These are phyloP conservation scores for Mortierella claussenii DNA, from an alignment of 192 early-diverging fungal species.

Conservation along the genomic window DNA sequence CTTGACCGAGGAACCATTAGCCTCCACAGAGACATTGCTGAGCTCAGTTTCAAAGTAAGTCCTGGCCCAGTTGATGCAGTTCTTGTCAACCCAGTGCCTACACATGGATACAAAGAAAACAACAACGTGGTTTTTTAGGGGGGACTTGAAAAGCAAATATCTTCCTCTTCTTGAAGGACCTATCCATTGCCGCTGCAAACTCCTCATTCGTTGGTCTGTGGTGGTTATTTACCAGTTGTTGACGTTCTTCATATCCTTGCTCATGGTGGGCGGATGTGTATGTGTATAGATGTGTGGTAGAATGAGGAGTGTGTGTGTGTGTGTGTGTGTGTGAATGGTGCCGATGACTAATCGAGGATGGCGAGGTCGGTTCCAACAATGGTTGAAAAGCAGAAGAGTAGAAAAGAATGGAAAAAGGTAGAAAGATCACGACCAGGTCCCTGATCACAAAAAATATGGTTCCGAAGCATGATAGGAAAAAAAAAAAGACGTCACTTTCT, in stretches of 20 bases:
- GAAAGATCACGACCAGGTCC: no score
- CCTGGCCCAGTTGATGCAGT: constrained; percentile 93
- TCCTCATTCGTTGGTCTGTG: no score
- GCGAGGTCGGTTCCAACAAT: neutral
- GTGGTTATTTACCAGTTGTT: constrained; percentile 56
- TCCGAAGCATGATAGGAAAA: no score
- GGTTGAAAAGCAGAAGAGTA: constrained; percentile 1
- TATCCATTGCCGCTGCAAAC: no score
- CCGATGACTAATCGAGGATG: constrained; percentile 14
- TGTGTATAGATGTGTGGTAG: no score
- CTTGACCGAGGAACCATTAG: constrained; percentile 65
- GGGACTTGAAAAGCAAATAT: neutral
- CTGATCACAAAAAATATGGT: constrained; percentile 12
- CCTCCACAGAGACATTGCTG: constrained; percentile 60
- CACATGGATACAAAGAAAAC: neutral
- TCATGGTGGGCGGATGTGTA: constrained; percentile 24
- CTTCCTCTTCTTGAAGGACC: no score
- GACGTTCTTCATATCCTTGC: constrained; percentile 53
- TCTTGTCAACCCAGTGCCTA: constrained; percentile 71
- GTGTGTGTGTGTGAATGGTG: neutral
- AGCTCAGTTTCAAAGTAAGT: constrained; percentile 80
- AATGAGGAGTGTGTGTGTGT: no score
- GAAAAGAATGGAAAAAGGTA: constrained; percentile 40
- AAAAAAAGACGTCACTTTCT: constrained; percentile 7
- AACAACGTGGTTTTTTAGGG: neutral